A percentile compares a stretch with the other conserved stretches of the same genome.
Conservation (phyloP, 768 basidiomycete genomes). For the Cyclocybe cylindracea region DNA sequence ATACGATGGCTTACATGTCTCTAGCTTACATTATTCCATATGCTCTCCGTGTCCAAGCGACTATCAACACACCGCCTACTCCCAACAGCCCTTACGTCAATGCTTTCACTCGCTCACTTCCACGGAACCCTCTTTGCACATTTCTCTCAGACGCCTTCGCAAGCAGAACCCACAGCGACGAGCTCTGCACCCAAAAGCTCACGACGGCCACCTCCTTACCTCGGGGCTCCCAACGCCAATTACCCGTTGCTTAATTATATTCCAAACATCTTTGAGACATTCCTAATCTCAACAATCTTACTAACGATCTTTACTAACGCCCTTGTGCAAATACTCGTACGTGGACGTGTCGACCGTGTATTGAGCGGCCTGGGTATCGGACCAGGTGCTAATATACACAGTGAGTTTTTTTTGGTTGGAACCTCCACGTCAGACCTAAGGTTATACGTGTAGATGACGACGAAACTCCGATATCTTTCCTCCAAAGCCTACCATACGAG, state of each 20-base stretch:
- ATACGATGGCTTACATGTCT: not conserved
- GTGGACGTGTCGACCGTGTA: conserved; percentile 58
- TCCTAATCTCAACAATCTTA: conserved; percentile 55
- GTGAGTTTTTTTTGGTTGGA: conserved; percentile 7
- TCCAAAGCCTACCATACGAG: conserved; percentile 50
- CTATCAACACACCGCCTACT: conserved; percentile 70
- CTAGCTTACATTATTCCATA: conserved; percentile 65
- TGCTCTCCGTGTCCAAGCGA: conserved; percentile 61
- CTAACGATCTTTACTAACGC: conserved; percentile 63
- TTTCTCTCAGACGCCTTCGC: conserved; percentile 16
- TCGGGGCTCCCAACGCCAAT: conserved; percentile 8
- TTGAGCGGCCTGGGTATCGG: conserved; percentile 53
- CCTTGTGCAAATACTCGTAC: conserved; percentile 65
- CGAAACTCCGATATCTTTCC: conserved; percentile 15
- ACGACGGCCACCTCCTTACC: not conserved
- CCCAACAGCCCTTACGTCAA: conserved; percentile 64
- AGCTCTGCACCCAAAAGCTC: not conserved
- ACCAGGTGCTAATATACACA: conserved; percentile 26
- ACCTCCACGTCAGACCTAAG: not conserved
- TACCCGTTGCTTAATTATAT: conserved; percentile 78
- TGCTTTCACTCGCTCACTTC: conserved; percentile 66
- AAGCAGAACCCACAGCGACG: conserved; percentile 15
- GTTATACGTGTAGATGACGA: conserved; percentile 15
- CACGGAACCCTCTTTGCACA: conserved; percentile 56
- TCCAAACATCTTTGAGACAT: conserved; percentile 70